Conservation (phyloP, 1,284 basidiomycete genomes). For the Cutaneotrichosporon sp. region DNA sequence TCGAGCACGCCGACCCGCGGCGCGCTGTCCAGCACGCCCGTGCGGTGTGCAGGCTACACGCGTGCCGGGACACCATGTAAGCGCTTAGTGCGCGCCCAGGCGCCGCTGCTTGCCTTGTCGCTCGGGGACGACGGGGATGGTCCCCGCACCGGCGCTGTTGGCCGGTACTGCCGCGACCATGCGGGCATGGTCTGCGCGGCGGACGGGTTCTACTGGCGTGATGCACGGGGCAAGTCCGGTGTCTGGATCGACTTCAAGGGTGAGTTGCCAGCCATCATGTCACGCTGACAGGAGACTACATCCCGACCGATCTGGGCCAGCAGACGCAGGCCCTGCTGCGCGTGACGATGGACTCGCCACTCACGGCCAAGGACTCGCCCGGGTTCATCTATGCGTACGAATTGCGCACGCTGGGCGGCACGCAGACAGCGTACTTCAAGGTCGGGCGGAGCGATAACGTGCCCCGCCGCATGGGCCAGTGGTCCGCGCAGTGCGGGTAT, state of each 20-base stretch:
- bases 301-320: slow-evolving; percentile 47
- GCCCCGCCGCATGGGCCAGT: slow-evolving; percentile 50
- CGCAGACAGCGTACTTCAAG: slow-evolving; percentile 44
- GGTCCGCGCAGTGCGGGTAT: slow-evolving; percentile 50
- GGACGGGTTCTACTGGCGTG: slow-evolving; percentile 49
- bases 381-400: slow-evolving; percentile 54
- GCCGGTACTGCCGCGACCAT: slow-evolving; percentile 53
- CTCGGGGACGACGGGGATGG: slow-evolving; percentile 22
- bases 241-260: slow-evolving; percentile 48
- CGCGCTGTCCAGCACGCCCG: slow-evolving; percentile 5
- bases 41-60: slow-evolving; percentile 51
- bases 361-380: slow-evolving; percentile 47
- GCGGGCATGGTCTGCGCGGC: slow-evolving; percentile 47
- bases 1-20: not conserved
- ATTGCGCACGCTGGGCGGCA: slow-evolving; percentile 41
- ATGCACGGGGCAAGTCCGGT: slow-evolving; percentile 23
- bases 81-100: slow-evolving; percentile 39
- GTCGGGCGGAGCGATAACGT: slow-evolving; percentile 54
- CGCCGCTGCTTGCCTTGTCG: slow-evolving; percentile 35
- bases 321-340: slow-evolving; percentile 51
- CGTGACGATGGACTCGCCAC: slow-evolving; percentile 50
- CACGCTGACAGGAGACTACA: slow-evolving; percentile 32
- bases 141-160: slow-evolving; percentile 21
- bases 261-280: slow-evolving; percentile 12
- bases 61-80: slow-evolving; percentile 49